Evolutionary conservation across 257 asterid genomes (phyloP).

Genomic region (Marsdenia floribunda): DNA sequence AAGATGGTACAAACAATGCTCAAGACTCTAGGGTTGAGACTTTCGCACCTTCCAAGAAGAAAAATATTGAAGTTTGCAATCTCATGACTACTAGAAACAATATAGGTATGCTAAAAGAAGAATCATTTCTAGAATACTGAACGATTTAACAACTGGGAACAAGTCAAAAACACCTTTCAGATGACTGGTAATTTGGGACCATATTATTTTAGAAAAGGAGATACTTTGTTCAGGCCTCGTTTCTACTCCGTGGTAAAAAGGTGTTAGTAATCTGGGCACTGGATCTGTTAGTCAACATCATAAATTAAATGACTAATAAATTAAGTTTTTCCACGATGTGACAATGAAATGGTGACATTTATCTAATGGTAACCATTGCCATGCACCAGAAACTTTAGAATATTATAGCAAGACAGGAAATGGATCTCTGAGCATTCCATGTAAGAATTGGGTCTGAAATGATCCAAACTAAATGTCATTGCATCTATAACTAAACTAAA

Average conservation of each 20-base stretch:
- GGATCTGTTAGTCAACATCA: neutral
- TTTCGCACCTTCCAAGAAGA: neutral
- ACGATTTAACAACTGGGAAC: neutral
- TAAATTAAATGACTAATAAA: neutral
- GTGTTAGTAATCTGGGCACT: neutral
- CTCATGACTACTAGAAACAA: neutral
- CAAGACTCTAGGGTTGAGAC: neutral
- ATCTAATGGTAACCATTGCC: neutral
- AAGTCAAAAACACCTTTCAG: neutral
- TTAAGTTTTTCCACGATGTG: neutral
- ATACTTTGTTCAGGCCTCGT: neutral
- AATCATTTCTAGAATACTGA: neutral
- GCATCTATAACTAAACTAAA: neutral
- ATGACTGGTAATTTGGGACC: neutral
- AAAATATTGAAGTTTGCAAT: neutral
- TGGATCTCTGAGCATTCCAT: neutral
- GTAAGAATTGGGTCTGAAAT: neutral
- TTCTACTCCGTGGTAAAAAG: neutral
- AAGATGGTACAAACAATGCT: neutral
- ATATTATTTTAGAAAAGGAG: neutral
- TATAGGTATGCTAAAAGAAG: neutral
- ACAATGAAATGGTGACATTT: neutral
- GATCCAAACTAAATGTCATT: neutral
- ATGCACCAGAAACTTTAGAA: neutral
- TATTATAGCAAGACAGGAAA: no score